A percentile compares a stretch with the other conserved stretches of the same genome.
Evolutionary conservation across 805 yeast genomes (phyloP).

Genomic region (Myxozyma vanderwaltii): DNA sequence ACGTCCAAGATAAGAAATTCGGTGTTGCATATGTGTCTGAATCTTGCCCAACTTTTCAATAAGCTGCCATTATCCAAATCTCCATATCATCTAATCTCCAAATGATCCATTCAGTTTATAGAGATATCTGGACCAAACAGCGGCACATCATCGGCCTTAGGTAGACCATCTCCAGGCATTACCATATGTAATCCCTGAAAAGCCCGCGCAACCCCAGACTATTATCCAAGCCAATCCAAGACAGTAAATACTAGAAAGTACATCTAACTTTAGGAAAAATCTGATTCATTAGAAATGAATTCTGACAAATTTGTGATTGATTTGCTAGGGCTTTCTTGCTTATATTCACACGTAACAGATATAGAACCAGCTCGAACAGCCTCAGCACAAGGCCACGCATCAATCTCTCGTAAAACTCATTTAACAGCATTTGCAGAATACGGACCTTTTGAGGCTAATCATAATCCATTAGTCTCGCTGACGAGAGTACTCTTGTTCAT

Average conservation of each 20-base stretch:
- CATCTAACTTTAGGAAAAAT: conserved; percentile 60
- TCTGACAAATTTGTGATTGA: conserved; percentile 61
- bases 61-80: conserved; percentile 59
- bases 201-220: conserved; percentile 57
- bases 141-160: conserved; percentile 54
- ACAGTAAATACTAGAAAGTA: conserved; percentile 71
- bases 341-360: conserved; percentile 63
- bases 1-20: conserved; percentile 62
- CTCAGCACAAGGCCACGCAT: conserved; percentile 69
- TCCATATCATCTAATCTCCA: conserved; percentile 64
- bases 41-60: conserved; percentile 50
- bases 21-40: conserved; percentile 49
- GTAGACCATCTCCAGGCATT: conserved; percentile 55
- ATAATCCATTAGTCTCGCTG: conserved; percentile 57
- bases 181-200: conserved; percentile 65
- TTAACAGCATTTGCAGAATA: conserved; percentile 61
- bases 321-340: conserved; percentile 59
- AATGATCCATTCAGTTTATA: conserved; percentile 57
- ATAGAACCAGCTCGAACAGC: conserved; percentile 62
- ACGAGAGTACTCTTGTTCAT: conserved; percentile 64
- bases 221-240: conserved; percentile 69
- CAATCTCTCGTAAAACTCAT: conserved; percentile 61
- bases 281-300: conserved; percentile 56
- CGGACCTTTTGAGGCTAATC: conserved; percentile 46
- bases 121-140: conserved; percentile 62